Percentiles rank a stretch among this genome's conserved stretches.
Evolutionary conservation across 495 filamentous ascomycete genomes (phyloP).

Genomic region (Corynascus novoguineensis): DNA sequence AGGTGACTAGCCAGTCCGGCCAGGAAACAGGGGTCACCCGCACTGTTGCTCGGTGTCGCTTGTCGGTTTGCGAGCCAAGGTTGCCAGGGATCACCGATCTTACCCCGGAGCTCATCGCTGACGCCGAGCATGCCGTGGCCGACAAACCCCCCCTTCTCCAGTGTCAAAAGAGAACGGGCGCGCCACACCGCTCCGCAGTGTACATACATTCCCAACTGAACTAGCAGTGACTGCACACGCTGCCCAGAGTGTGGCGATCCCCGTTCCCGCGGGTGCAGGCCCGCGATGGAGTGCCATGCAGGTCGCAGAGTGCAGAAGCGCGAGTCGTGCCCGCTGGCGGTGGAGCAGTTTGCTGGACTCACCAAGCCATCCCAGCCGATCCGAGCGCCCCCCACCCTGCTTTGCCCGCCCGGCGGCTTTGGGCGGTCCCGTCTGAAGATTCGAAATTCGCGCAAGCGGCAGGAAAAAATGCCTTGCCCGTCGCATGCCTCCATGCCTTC

Average conservation of each 20-base stretch:
- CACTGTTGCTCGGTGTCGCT: background rate
- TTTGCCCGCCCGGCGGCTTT: background rate
- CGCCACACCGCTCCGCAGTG: too few relatives aligned
- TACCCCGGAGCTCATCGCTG: background rate
- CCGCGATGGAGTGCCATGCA: constrained; percentile 5
- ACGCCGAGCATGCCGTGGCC: background rate
- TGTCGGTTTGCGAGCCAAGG: background rate
- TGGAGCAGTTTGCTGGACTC: background rate
- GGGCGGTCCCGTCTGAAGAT: constrained; percentile 15
- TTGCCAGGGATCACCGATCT: background rate
- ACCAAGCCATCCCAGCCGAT: constrained; percentile 7
- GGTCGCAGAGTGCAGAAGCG: background rate
- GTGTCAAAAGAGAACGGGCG: too few relatives aligned
- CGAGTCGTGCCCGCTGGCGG: constrained; percentile 7
- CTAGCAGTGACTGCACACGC: too few relatives aligned
- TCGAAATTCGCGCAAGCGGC: constrained; percentile 25
- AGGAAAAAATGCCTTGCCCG: constrained; percentile 14
- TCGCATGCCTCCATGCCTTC: constrained; percentile 12
- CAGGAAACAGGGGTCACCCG: constrained; percentile 3
- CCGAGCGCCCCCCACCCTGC: constrained; percentile 3
- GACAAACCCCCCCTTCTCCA: background rate
- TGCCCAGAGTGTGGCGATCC: background rate
- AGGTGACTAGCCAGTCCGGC: too few relatives aligned
- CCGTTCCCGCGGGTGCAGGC: constrained; percentile 7
- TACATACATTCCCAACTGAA: too few relatives aligned